A percentile compares a stretch with the other conserved stretches of the same genome.
Conservation (phyloP, 805 yeast genomes). For the Ogataea neopini region DNA sequence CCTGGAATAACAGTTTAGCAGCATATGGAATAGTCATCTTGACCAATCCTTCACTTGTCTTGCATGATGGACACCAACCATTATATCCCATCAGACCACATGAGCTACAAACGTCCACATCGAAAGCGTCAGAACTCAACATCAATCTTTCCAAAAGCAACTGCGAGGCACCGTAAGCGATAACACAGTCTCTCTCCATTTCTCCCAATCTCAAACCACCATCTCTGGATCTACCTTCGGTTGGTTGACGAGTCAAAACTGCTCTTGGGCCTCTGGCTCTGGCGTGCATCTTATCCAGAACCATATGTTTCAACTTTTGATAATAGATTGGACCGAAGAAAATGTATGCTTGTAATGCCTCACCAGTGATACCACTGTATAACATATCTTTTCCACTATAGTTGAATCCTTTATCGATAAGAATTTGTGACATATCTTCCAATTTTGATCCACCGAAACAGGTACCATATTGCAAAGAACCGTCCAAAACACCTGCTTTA, state of each 20-base stretch:
- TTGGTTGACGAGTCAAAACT: constrained; percentile 95
- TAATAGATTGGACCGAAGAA: constrained; percentile 98
- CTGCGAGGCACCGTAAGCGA: constrained; percentile 98
- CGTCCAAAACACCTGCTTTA: constrained; percentile 95
- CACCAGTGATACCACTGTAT: constrained; percentile 96
- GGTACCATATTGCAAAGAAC: constrained; percentile 91
- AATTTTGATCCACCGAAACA: constrained; percentile 98
- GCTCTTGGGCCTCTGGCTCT: constrained; percentile 99
- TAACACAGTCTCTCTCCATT: constrained; percentile 99
- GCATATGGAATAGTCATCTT: constrained; percentile 98
- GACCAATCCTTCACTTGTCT: constrained; percentile 79
- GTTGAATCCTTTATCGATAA: constrained; percentile 87
- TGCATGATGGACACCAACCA: constrained; percentile 98
- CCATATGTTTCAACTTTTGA: constrained; percentile 98
- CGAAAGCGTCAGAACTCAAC: constrained; percentile 97
- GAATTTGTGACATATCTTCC: constrained; percentile 89
- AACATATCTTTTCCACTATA: constrained; percentile 98
- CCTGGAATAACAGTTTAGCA: constrained; percentile 97
- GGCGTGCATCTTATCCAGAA: constrained; percentile 98
- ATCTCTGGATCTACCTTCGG: constrained; percentile 98
- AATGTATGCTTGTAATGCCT: constrained; percentile 93
- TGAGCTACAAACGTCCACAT: constrained; percentile 88
- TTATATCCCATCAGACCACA: constrained; percentile 98
- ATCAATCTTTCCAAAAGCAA: constrained; percentile 88
- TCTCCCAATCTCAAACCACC: constrained; percentile 99